Percentiles rank a stretch among this genome's conserved stretches.
Conservation (phyloP, 768 basidiomycete species). For the Neoboletus magnificus region DNA sequence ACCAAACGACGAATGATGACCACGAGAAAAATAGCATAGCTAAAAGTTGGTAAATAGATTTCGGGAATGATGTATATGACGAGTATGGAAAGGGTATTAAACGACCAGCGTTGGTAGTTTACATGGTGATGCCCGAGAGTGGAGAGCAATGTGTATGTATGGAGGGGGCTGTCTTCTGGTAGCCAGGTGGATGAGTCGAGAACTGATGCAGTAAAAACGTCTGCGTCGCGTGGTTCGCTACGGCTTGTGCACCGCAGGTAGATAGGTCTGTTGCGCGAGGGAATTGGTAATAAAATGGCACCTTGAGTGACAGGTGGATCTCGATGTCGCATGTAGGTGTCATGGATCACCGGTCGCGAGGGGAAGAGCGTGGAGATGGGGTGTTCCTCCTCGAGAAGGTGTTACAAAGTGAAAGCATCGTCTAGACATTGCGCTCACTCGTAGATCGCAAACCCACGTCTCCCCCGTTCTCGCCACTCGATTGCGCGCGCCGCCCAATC, state of each 20-base stretch:
- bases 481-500: conserved; percentile 71
- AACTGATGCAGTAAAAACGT: background rate
- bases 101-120: conserved; percentile 27
- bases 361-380: conserved; percentile 21
- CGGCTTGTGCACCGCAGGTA: background rate
- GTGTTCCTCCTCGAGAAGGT: conserved; percentile 14
- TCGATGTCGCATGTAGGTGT: background rate
- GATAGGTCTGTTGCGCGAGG: background rate
- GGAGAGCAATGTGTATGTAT: background rate
- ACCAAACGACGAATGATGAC: conserved; percentile 6
- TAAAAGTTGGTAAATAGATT: conserved; percentile 10
- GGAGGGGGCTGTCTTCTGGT: background rate
- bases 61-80: conserved; percentile 12
- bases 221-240: background rate
- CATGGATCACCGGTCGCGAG: conserved; percentile 22
- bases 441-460: conserved; percentile 15
- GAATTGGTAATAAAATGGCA: background rate
- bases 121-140: conserved; percentile 2
- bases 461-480: conserved; percentile 32
- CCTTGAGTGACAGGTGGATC: background rate
- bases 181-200: background rate
- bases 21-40: conserved; percentile 4
- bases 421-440: conserved; percentile 21
- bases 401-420: conserved; percentile 7
- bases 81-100: conserved; percentile 24